Percentiles rank a stretch among this genome's conserved stretches.
Evolutionary conservation across 1,284 basidiomycete genomes (phyloP).

Genomic region (Xerocomus tenax): DNA sequence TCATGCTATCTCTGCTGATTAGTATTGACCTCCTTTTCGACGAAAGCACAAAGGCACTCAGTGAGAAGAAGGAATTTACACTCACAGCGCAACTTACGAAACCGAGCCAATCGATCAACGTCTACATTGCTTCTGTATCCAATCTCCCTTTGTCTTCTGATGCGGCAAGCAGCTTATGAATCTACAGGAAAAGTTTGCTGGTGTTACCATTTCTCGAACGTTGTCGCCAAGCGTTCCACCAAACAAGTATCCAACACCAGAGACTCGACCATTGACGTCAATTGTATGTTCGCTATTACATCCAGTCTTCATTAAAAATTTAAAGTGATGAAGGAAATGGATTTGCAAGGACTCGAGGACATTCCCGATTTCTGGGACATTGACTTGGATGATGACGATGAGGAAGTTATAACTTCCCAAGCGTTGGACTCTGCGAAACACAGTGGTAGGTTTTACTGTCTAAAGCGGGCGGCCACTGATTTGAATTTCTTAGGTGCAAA

Average conservation of each 20-base stretch:
- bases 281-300: conserved; percentile 34
- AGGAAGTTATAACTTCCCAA: conserved; percentile 7
- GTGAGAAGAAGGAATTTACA: conserved; percentile 48
- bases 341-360: conserved; percentile 56
- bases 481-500: conserved; percentile 1
- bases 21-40: conserved; percentile 8
- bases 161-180: conserved; percentile 7
- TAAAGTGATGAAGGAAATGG: conserved; percentile 42
- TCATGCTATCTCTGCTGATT: conserved; percentile 1
- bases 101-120: conserved; percentile 63
- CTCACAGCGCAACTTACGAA: conserved; percentile 52
- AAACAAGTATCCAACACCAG: conserved; percentile 51
- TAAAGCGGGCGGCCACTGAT: neutral
- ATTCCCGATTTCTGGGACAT: conserved; percentile 60
- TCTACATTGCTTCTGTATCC: conserved; percentile 56
- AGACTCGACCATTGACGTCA: conserved; percentile 61
- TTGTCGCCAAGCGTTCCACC: conserved; percentile 52
- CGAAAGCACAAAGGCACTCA: conserved; percentile 58
- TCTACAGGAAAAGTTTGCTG: conserved; percentile 61
- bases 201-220: conserved; percentile 42
- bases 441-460: conserved; percentile 4
- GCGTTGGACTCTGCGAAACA: conserved; percentile 5
- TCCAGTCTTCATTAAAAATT: conserved; percentile 1
- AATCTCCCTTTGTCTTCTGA: neutral
- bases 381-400: conserved; percentile 32